Conservation (phyloP, 805 yeast species). For the Komagataella mondaviorum region DNA sequence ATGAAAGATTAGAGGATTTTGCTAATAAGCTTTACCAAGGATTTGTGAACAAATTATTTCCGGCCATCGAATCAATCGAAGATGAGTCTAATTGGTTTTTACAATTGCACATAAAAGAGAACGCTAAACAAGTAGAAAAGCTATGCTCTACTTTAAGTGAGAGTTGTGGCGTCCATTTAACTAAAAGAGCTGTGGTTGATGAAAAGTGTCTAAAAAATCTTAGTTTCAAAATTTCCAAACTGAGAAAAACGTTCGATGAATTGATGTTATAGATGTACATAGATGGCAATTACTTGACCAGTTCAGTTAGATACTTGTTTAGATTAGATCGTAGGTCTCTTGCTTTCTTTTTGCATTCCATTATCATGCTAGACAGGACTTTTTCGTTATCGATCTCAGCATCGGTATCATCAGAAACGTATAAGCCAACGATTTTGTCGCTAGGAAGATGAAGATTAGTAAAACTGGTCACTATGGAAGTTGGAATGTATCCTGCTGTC, state of each 20-base stretch:
- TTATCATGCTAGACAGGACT: constrained; percentile 9
- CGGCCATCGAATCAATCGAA: constrained; percentile 6
- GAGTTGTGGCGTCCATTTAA: constrained; percentile 19
- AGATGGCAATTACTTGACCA: background rate
- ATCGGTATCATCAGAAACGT: background rate
- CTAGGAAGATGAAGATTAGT: constrained; percentile 2
- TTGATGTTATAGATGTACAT: constrained; percentile 1
- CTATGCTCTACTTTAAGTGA: constrained; percentile 11
- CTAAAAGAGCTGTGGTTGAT: constrained; percentile 24
- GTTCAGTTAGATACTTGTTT: background rate
- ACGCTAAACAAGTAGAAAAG: constrained; percentile 8
- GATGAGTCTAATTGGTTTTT: constrained; percentile 6
- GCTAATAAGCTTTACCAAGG: constrained; percentile 17
- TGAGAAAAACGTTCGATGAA: constrained; percentile 12
- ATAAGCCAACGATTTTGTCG: constrained; percentile 7
- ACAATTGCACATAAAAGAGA: constrained; percentile 5
- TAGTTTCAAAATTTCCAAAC: constrained; percentile 12
- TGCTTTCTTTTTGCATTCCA: constrained; percentile 10
- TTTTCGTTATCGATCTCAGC: background rate
- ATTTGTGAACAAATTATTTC: constrained; percentile 20
- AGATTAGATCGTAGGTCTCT: background rate
- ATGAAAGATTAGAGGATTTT: constrained; percentile 12
- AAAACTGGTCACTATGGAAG: constrained; percentile 1
- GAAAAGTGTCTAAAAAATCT: constrained; percentile 19
- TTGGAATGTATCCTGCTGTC: constrained; percentile 30